These are phyloP conservation scores for Heliocybe sulcata DNA, from an alignment of 1,284 basidiomycete genomes.

Conservation along the genomic window DNA sequence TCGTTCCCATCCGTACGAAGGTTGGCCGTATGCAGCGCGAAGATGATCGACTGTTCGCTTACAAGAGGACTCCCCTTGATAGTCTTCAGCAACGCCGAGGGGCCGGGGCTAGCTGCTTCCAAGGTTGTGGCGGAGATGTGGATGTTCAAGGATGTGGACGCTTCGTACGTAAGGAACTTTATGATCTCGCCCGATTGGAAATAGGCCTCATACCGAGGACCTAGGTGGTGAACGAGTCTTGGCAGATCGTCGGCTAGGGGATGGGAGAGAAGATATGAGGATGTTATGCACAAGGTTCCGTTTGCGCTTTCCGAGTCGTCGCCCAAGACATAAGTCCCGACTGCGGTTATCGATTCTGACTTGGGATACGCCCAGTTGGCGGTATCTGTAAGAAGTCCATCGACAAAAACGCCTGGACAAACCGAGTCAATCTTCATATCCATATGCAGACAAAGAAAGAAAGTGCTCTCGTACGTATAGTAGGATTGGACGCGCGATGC, in stretches of 20 bases:
- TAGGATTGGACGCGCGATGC: slow-evolving; percentile 43
- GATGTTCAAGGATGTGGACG: slow-evolving; percentile 70
- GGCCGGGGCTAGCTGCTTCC: background rate
- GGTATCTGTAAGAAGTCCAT: slow-evolving; percentile 58
- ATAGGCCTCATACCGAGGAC: slow-evolving; percentile 63
- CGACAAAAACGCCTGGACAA: slow-evolving; percentile 57
- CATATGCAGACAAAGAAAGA: background rate
- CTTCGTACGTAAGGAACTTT: slow-evolving; percentile 73
- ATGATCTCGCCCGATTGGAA: slow-evolving; percentile 59
- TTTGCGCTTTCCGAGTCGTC: slow-evolving; percentile 30
- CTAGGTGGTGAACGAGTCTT: slow-evolving; percentile 67
- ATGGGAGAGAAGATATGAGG: slow-evolving; percentile 51
- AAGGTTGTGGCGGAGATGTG: slow-evolving; percentile 30
- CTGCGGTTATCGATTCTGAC: slow-evolving; percentile 28
- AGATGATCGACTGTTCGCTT: slow-evolving; percentile 38
- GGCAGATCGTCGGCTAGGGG: slow-evolving; percentile 61
- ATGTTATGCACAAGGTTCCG: slow-evolving; percentile 67
- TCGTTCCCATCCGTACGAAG: slow-evolving; percentile 6
- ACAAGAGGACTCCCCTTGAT: slow-evolving; percentile 47
- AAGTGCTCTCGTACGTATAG: slow-evolving; percentile 48
- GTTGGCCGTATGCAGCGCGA: slow-evolving; percentile 37
- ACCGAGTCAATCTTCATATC: slow-evolving; percentile 1
- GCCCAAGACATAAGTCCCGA: slow-evolving; percentile 44
- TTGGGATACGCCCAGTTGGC: slow-evolving; percentile 57
- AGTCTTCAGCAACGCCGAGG: slow-evolving; percentile 37